Evolutionary conservation across 1,139 yeast species (phyloP), one percentile per base, ranked within the genome.

Genomic region (Kluyveromyces sp.): DNA sequence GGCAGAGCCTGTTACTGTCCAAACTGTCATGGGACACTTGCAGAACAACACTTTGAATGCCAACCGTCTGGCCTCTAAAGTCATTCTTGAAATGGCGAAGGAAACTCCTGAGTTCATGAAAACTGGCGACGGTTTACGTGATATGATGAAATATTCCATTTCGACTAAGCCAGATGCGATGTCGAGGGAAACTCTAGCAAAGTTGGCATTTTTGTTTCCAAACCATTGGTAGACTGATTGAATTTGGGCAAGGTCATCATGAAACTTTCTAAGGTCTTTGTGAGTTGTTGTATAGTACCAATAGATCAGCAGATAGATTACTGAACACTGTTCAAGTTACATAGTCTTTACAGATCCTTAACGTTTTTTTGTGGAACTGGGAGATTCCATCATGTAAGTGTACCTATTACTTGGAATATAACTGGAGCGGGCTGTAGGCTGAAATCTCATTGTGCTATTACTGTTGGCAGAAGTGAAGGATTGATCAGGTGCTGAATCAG

Each of bases 1-100:
- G 46, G 96, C 82, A 61, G 97, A 89, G 57, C 94, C 97, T 2
- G 98, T 92, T 39, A 89, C 97, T 11, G 97, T 94, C 15, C 96
- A 89, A 67, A 84, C 95, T 4, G 96, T 92, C 38, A 89, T 92
- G 44, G 87, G 94, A 43, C 87, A 92, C 64, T 74, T 92, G 63
- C 78, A 78, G 61, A 94, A 95, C 52, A 92, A 92, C 68, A 75
- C 87, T 41, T 82, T 78, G 39, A 89, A 89, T 60, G 98, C 98
- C 11, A 83, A 85, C 60, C 71, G 69, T 49, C 68, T 92, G 47
- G 88, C 95, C 19, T 80, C 79, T 42, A 75, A 73, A 39, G 71
- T 88, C 50, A 77, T 89, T 47, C 77, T 75, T 42, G 75, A 74
- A 33, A 71, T 89, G 55, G 84, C 85, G 54, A 73, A 72, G 26